A percentile compares a stretch with the other conserved stretches of the same genome.
Evolutionary conservation across 305 asterid genomes (phyloP).

Genomic region (Solanum chacoense): DNA sequence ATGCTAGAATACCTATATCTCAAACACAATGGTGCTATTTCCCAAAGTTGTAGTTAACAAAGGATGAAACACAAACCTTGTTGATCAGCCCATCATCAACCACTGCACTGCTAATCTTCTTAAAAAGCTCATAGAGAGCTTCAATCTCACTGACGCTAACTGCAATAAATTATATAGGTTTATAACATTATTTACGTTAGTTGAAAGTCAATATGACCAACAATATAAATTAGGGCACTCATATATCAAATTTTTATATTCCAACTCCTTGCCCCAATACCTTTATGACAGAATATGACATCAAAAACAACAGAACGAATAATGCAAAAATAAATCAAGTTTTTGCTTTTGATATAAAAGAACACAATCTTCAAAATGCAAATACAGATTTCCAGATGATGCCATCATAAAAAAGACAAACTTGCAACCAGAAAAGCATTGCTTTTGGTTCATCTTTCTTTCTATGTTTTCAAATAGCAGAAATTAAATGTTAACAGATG

Average conservation of each 20-base stretch:
- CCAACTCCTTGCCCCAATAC: neutral
- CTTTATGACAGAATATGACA: neutral
- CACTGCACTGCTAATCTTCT: constrained; percentile 79
- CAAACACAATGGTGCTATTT: neutral
- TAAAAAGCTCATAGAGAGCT: constrained; percentile 72
- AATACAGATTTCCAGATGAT: neutral
- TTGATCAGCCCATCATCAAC: constrained; percentile 79
- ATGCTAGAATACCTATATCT: neutral
- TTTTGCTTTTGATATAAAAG: neutral
- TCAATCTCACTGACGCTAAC: constrained; percentile 85
- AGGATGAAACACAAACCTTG: constrained; percentile 35
- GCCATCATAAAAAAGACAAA: neutral
- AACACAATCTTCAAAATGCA: neutral
- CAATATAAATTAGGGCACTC: neutral
- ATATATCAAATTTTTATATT: neutral
- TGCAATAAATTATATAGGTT: constrained; percentile 19
- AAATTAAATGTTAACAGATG: neutral
- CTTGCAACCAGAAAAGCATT: neutral
- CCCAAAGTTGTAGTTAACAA: neutral
- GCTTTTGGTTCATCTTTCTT: neutral
- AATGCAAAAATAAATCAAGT: neutral
- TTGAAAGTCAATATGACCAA: neutral
- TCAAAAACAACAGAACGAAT: neutral
- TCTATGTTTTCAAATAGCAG: neutral
- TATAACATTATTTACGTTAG: neutral